Conservation (phyloP, 805 yeast species). For the Schizosaccharomyces pombe region DNA sequence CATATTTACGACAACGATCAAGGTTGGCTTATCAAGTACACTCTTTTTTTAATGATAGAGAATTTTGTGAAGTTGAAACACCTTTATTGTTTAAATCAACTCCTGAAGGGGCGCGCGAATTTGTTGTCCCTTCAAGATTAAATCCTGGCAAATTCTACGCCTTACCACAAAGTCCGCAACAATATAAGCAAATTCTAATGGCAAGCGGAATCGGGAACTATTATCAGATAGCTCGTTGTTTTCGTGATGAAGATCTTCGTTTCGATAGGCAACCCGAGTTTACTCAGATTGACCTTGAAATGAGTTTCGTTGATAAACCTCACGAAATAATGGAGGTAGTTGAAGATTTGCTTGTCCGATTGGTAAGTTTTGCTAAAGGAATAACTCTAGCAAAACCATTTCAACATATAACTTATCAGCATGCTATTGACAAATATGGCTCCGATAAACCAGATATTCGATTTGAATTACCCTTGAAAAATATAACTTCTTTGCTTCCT, state of each 20-base stretch:
- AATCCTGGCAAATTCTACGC: conserved; percentile 42
- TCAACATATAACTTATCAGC: conserved; percentile 32
- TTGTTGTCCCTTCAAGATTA: conserved; percentile 71
- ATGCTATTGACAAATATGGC: conserved; percentile 55
- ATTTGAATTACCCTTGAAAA: conserved; percentile 8
- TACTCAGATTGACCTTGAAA: conserved; percentile 88
- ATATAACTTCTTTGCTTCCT: not conserved
- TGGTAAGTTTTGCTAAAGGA: conserved; percentile 30
- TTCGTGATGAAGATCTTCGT: conserved; percentile 85
- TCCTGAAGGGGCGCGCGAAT: conserved; percentile 95
- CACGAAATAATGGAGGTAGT: conserved; percentile 44
- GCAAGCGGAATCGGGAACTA: conserved; percentile 75
- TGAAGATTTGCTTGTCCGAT: conserved; percentile 27
- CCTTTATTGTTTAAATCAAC: conserved; percentile 85
- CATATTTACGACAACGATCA: conserved; percentile 16
- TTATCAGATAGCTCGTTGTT: conserved; percentile 81
- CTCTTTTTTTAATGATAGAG: conserved; percentile 16
- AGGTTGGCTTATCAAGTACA: conserved; percentile 17
- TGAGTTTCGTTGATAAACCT: conserved; percentile 47
- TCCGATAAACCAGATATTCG: conserved; percentile 89
- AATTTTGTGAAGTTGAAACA: conserved; percentile 71
- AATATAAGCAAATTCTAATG: conserved; percentile 82
- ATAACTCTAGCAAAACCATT: conserved; percentile 12
- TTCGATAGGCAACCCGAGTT: conserved; percentile 94
- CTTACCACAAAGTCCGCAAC: conserved; percentile 93